Evolutionary conservation across 495 filamentous ascomycete genomes (phyloP).

Genomic region (Acidomyces sp.): DNA sequence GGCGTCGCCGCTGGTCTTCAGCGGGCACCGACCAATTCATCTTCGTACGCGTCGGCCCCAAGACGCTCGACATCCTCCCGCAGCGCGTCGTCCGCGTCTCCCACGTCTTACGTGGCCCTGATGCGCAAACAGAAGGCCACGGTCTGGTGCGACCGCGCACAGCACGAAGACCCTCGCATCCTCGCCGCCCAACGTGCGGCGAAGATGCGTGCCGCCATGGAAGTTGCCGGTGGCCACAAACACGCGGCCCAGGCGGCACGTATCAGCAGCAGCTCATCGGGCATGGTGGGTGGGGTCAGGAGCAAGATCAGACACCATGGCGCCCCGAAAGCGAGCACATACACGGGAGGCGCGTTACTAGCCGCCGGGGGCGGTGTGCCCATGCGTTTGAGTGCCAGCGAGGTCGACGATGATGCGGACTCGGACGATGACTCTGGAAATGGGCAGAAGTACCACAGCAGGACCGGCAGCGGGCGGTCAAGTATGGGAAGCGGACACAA

Average conservation of each 20-base stretch:
- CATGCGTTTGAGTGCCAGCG: constrained; percentile 80
- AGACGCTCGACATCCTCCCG: constrained; percentile 59
- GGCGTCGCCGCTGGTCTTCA: constrained; percentile 16
- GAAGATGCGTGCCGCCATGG: constrained; percentile 68
- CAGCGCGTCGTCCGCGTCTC: constrained; percentile 50
- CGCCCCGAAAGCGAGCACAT: constrained; percentile 54
- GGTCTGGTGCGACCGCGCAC: constrained; percentile 94
- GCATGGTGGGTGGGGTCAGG: constrained; percentile 30
- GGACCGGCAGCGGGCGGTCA: constrained; percentile 37
- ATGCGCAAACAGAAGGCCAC: constrained; percentile 95
- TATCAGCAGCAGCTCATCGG: constrained; percentile 20
- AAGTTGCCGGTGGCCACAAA: constrained; percentile 49
- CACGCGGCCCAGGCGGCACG: constrained; percentile 8
- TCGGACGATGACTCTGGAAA: constrained; percentile 58
- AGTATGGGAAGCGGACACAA: constrained; percentile 69
- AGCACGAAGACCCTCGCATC: constrained; percentile 79
- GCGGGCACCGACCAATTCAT: constrained; percentile 31
- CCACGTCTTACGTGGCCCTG: constrained; percentile 77
- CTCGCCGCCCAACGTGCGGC: constrained; percentile 67
- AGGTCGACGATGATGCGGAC: constrained; percentile 73
- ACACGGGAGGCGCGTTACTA: constrained; percentile 54
- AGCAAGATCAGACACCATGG: constrained; percentile 77
- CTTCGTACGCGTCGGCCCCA: constrained; percentile 38
- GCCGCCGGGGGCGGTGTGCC: constrained; percentile 61
- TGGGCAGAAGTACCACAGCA: constrained; percentile 33